Base-by-base conservation (phyloP, 78 protist species). In the Speleostelium caveatum region DNA sequence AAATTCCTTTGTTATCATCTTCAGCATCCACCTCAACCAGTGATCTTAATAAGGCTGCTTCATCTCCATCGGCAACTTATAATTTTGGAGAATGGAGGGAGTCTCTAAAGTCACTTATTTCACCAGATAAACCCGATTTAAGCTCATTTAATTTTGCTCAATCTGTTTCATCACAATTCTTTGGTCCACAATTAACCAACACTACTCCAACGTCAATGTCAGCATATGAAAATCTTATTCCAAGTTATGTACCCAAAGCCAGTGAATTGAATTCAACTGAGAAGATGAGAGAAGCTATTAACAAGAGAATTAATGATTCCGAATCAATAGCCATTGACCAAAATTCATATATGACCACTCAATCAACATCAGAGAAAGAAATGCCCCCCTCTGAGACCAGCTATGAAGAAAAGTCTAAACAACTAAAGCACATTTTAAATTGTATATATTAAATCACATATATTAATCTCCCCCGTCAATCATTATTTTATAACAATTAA, bases 81-180 rank as follows among this genome's bases (percentile, higher is more conserved):
- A 41, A 51, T 42, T 72, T 72, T 72, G 65, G 78, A 12, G 78
- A 72, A 51, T 72, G 78, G 78, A 72, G 36, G 21, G 78, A 72
- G 7, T 58, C 78, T 33, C 28, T 72, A 36, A 60, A 72, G 21
- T 72, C 78, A 49, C n/a, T 72, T 32, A n/a, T 72, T 7, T 72
- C 78, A 19, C 21, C 63, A 2, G 45, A 53, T 28, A 72, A 33
- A 72, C 78, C 78, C 28, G 56, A 53, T 45, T 45, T 45, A 10
- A 45, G 10, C 10, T 14, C 6, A 14, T 45, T 14, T 45, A 45
- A 45, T 45, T 45, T 45, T 10, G n/a, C 6, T 14, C 6, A 10
- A 14, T 14, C 53, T 10, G 6, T 45, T 14, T 45, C 53, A 6
- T 14, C 53, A 45, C 53, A 45, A 10, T 45, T 45, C 10, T 45